Evolutionary conservation across 2,329 filamentous ascomycete species (phyloP).

Genomic region (Arthroderma sp.): DNA sequence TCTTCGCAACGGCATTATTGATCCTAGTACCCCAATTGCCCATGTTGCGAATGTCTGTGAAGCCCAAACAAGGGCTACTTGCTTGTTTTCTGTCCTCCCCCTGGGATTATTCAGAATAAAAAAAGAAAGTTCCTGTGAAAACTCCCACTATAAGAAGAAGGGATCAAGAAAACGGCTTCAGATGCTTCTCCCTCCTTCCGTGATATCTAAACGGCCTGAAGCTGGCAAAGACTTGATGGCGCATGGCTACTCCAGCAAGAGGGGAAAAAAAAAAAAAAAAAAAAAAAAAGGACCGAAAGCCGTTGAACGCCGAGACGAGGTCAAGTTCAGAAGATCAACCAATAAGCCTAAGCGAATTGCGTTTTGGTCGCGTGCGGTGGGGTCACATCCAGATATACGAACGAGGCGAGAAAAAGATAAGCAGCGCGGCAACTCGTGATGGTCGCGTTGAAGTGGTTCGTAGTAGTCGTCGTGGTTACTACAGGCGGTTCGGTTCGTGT

Average conservation of each 20-base stretch:
- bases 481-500: no score
- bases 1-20: constrained; percentile 49
- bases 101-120: not conserved
- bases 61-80: not conserved
- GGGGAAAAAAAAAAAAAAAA: not conserved
- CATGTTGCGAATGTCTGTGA: constrained; percentile 1
- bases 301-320: not conserved
- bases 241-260: not conserved
- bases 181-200: no score
- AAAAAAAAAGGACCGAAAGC: not conserved
- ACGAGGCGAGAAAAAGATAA: no score
- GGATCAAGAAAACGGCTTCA: not conserved
- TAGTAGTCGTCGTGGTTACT: no score
- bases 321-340: no score
- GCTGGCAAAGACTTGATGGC: not conserved
- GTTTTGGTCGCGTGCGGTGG: no score
- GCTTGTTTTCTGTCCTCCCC: not conserved
- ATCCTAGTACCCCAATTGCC: constrained; percentile 34
- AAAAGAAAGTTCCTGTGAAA: not conserved
- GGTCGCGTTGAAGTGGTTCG: no score
- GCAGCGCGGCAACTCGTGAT: no score
- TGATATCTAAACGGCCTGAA: no score
- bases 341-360: no score
- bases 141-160: not conserved
- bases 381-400: no score